phyloP scores from a whole-genome alignment of 495 filamentous ascomycete genomes.

The Hypomontagnella monticulosa region DNA sequence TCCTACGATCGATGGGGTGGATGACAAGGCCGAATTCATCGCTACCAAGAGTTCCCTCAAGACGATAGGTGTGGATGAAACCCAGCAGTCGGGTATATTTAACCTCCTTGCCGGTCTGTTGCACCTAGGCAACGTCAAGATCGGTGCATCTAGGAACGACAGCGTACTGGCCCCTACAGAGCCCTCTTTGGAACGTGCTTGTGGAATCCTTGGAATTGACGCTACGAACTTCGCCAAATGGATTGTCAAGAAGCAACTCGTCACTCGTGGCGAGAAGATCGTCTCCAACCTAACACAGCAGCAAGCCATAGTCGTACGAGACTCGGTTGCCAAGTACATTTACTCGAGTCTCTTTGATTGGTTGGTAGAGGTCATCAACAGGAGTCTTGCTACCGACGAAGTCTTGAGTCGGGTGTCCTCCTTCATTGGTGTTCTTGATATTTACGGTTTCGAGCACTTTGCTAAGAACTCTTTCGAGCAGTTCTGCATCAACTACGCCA shows the following conservation, averaged over 20 bases:
- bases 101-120: constrained; percentile 89
- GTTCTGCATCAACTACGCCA: constrained; percentile 99
- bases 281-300: constrained; percentile 94
- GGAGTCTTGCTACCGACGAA: constrained; percentile 86
- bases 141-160: constrained; percentile 87
- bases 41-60: constrained; percentile 85
- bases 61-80: constrained; percentile 83
- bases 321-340: constrained; percentile 98
- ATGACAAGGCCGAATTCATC: constrained; percentile 92
- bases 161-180: constrained; percentile 84
- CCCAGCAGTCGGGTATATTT: constrained; percentile 86
- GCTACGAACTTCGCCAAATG: constrained; percentile 91
- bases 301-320: constrained; percentile 92
- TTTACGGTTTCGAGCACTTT: constrained; percentile 99
- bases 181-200: constrained; percentile 81
- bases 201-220: constrained; percentile 88
- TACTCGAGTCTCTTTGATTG: constrained; percentile 99
- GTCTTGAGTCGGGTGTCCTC: constrained; percentile 81
- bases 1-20: constrained; percentile 91
- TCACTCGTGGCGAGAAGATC: constrained; percentile 97
- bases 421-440: constrained; percentile 99
- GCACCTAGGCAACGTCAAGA: constrained; percentile 96
- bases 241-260: constrained; percentile 98
- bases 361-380: constrained; percentile 96
- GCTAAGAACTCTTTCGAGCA: constrained; percentile 99